Base-by-base conservation (phyloP, 306 rosid species). In the Alnus rubra region DNA sequence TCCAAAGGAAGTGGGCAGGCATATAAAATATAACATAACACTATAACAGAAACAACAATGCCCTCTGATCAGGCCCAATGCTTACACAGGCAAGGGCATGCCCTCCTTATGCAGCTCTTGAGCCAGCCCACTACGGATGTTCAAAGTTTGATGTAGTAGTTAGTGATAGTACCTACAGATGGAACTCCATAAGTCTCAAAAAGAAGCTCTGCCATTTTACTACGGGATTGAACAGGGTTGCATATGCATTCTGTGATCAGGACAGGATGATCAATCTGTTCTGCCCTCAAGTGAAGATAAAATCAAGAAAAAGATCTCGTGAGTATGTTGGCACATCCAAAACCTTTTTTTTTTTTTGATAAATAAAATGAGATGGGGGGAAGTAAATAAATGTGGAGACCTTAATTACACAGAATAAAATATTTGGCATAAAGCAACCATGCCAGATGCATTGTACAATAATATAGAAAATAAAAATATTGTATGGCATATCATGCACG, bases 131-230 rank as follows among this genome's bases (percentile, higher is more conserved):
- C 75, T 71, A 71, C 31, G 23, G 31, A 74, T 45, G 50, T 68
- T 23, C 13, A 70, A 42, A 11, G 82, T 75, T 56, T 73, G 44
- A 37, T 55, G 19, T 74, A 70, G 71, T 56, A 72, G 78, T 79
- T 37, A 60, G 75, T 14, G 71, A 28, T 52, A 70, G 23, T 90
- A 96, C 97, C 97, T 88, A 93, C 72, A 15, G 94, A 93, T 74
- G 97, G 99, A 86, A 91, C 96, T 79, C 99, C 99, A 76, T 93
- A 95, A 44, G 99, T 93, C 88, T 96, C 98, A 84, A 96, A 96
- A 69, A 93, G 91, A 82, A 96, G 98, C 79, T 96, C 99, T 48
- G 88, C 97, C 99, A 96, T 96, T 89, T 93, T 93, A 89, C 93
- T 86, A 37, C 99, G 97, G 79, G 98, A 96, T 33, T 96, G 97